Conservation (phyloP, 2,329 filamentous ascomycete species). For the Colletotrichum salicis region DNA sequence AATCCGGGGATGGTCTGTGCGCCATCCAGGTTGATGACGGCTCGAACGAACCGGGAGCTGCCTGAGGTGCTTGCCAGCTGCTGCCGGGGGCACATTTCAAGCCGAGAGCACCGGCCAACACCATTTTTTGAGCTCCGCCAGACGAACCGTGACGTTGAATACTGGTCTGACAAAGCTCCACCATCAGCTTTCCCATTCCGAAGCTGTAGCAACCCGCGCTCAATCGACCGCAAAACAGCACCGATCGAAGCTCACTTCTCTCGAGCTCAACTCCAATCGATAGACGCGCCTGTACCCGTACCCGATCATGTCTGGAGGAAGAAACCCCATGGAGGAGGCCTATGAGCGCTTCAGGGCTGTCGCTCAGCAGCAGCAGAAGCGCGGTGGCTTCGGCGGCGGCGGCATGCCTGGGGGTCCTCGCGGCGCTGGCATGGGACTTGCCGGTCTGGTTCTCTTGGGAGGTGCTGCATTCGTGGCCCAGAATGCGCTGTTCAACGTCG, state of each 20-base stretch:
- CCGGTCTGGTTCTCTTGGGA: conserved; percentile 55
- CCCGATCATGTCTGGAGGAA: conserved; percentile 35
- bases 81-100: background rate
- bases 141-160: conserved; percentile 32
- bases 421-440: conserved; percentile 52
- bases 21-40: background rate
- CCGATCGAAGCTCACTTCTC: background rate
- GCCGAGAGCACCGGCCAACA: conserved; percentile 30
- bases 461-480: conserved; percentile 64
- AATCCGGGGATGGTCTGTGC: conserved; percentile 2
- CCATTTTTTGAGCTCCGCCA: conserved; percentile 34
- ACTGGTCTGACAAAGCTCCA: conserved; percentile 29
- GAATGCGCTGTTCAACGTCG: conserved; percentile 81
- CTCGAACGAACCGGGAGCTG: background rate
- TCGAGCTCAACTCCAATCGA: background rate
- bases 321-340: conserved; percentile 60
- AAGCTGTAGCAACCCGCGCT: conserved; percentile 14
- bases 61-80: conserved; percentile 21
- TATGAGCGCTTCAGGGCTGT: conserved; percentile 62
- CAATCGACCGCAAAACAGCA: conserved; percentile 3
- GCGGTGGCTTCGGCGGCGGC: conserved; percentile 52
- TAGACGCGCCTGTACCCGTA: background rate
- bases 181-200: conserved; percentile 16
- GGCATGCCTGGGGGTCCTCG: conserved; percentile 51
- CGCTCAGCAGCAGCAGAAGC: conserved; percentile 52